Evolutionary conservation across 2,329 filamentous ascomycete genomes (phyloP).

Genomic region (Karstenula rhodostoma): DNA sequence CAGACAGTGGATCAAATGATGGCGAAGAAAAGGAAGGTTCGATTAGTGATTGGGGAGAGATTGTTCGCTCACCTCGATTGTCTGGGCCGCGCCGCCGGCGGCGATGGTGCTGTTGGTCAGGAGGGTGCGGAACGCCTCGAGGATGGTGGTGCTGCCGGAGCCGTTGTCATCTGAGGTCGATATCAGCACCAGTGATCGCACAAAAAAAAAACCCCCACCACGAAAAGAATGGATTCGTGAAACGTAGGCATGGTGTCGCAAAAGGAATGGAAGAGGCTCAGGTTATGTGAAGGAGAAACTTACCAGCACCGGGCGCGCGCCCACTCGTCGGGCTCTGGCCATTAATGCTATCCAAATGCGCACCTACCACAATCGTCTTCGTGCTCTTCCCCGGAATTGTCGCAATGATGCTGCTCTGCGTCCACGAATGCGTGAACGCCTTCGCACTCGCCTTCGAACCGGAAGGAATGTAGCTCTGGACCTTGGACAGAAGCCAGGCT

Average conservation of each 20-base stretch:
- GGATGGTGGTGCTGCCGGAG: constrained; percentile 86
- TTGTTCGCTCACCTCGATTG: too few species aligned
- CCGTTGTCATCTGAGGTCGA: constrained; percentile 75
- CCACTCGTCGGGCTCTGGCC: constrained; percentile 75
- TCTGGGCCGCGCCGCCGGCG: constrained; percentile 74
- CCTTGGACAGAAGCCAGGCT: constrained; percentile 80
- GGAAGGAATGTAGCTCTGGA: constrained; percentile 74
- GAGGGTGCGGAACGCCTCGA: constrained; percentile 83
- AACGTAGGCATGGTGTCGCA: too few species aligned
- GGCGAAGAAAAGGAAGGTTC: too few species aligned
- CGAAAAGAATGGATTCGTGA: too few species aligned
- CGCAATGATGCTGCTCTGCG: constrained; percentile 87
- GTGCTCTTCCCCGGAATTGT: constrained; percentile 84
- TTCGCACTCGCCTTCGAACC: constrained; percentile 73
- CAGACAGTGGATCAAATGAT: too few species aligned
- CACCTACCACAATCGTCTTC: constrained; percentile 86
- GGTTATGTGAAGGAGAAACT: not conserved
- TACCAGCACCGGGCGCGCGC: constrained; percentile 9
- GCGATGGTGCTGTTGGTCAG: constrained; percentile 72
- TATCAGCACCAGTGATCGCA: not conserved
- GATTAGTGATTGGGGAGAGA: too few species aligned
- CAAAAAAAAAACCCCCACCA: not conserved
- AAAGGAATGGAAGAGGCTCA: too few species aligned
- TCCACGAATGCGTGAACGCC: constrained; percentile 81
- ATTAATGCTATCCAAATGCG: constrained; percentile 94